Evolutionary conservation across 192 early-diverging fungal genomes (phyloP).

Genomic region (Jimgerdemannia flammicorona): DNA sequence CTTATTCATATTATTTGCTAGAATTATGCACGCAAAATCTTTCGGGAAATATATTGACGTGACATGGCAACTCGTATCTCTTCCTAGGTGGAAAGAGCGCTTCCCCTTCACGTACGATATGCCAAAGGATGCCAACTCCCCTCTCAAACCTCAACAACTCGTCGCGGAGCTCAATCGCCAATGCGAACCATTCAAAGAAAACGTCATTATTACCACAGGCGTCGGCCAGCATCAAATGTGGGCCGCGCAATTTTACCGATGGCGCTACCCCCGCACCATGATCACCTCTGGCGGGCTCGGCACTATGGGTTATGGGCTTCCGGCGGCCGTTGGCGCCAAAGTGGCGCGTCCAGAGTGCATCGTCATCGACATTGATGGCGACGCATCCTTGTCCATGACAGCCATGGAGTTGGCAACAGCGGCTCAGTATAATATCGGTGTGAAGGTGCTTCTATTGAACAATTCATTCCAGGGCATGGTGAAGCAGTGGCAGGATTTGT

Average conservation of each 20-base stretch:
- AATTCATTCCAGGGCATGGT: slow-evolving; percentile 99
- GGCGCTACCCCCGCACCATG: slow-evolving; percentile 84
- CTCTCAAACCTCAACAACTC: slow-evolving; percentile 90
- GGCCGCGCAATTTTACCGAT: slow-evolving; percentile 94
- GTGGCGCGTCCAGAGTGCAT: slow-evolving; percentile 89
- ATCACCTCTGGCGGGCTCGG: slow-evolving; percentile 97
- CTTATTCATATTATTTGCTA: not conserved
- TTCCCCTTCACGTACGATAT: slow-evolving; percentile 85
- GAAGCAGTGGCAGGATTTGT: slow-evolving; percentile 91
- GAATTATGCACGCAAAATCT: too few species aligned
- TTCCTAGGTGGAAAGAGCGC: slow-evolving; percentile 75
- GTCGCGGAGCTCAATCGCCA: slow-evolving; percentile 90
- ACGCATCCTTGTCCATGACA: slow-evolving; percentile 98
- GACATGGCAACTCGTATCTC: too few species aligned
- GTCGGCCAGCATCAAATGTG: slow-evolving; percentile 99
- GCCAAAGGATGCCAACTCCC: slow-evolving; percentile 54
- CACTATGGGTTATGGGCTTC: slow-evolving; percentile 98
- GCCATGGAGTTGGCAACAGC: slow-evolving; percentile 98
- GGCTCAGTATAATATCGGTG: slow-evolving; percentile 94
- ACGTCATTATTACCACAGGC: slow-evolving; percentile 93
- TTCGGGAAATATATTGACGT: too few species aligned
- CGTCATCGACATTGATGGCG: slow-evolving; percentile 98
- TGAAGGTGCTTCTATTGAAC: slow-evolving; percentile 96
- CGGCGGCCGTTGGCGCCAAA: slow-evolving; percentile 96
- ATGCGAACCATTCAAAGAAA: slow-evolving; percentile 78